Evolutionary conservation across 495 filamentous ascomycete genomes (phyloP).

Genomic region (Haplographium delicatum): DNA sequence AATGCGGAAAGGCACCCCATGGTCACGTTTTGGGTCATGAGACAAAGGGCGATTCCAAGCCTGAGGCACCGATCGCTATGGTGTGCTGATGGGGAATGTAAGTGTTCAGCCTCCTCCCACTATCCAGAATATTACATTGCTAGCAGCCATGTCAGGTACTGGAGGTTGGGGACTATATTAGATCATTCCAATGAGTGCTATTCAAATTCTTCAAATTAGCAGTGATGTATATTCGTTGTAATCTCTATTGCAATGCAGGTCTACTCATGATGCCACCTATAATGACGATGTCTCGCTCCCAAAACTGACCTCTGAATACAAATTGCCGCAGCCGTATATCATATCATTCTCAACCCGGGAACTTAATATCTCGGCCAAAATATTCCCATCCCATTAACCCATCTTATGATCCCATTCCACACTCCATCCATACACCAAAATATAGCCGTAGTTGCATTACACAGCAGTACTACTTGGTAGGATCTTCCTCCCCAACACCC

Average conservation of each 20-base stretch:
- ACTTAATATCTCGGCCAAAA: not conserved
- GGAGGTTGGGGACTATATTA: not conserved
- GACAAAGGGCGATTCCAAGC: no score
- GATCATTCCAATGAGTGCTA: not conserved
- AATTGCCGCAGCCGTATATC: constrained; percentile 3
- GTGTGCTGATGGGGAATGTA: no score
- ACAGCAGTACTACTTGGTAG: not conserved
- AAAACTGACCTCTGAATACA: not conserved
- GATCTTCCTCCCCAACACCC: not conserved
- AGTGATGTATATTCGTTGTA: constrained; percentile 10
- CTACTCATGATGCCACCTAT: constrained; percentile 6
- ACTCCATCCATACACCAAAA: not conserved
- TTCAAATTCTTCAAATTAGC: not conserved
- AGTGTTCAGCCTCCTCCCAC: no score
- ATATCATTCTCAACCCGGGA: not conserved
- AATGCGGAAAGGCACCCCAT: no score
- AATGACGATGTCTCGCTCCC: not conserved
- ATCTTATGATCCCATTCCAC: no score
- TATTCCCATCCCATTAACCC: not conserved
- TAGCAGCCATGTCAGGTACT: no score
- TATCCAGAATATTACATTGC: no score
- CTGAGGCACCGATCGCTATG: no score
- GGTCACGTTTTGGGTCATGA: no score
- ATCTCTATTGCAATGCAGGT: constrained; percentile 12
- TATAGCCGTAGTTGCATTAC: not conserved